phyloP scores from a whole-genome alignment of 2,329 filamentous ascomycete species.

The Aspergillus sp. region DNA sequence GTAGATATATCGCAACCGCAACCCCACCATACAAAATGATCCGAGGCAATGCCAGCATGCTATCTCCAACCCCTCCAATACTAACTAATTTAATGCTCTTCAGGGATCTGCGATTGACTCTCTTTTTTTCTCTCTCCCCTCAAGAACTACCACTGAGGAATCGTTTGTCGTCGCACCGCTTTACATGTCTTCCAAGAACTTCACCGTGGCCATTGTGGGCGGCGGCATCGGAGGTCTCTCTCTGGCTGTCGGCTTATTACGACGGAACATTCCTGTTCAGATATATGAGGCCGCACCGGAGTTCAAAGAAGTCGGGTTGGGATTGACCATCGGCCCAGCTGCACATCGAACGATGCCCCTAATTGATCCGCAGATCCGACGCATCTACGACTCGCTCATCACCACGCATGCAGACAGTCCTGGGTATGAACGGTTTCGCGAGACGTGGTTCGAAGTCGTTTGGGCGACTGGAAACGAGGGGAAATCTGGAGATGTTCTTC shows the following conservation, averaged over 20 bases:
- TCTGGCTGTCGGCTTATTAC: slow-evolving; percentile 47
- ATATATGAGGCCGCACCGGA: slow-evolving; percentile 52
- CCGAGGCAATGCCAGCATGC: too few relatives aligned
- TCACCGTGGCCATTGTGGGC: slow-evolving; percentile 52
- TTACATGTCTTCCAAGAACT: slow-evolving; percentile 21
- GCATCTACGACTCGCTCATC: slow-evolving; percentile 26
- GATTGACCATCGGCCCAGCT: slow-evolving; percentile 52
- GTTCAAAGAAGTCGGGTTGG: slow-evolving; percentile 55
- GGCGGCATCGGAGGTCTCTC: slow-evolving; percentile 53
- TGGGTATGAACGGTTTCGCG: slow-evolving; percentile 20
- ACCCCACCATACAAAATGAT: too few relatives aligned
- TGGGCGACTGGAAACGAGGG: slow-evolving; percentile 17
- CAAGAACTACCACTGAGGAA: too few relatives aligned
- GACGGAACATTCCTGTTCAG: slow-evolving; percentile 40
- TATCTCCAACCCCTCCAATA: too few relatives aligned
- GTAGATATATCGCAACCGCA: too few relatives aligned
- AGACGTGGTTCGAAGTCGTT: slow-evolving; percentile 29
- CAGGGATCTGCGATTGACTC: too few relatives aligned
- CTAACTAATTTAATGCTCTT: too few relatives aligned
- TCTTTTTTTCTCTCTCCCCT: too few relatives aligned
- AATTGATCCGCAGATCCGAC: slow-evolving; percentile 39
- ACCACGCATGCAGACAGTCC: slow-evolving; percentile 29
- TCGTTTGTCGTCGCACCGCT: too few relatives aligned
- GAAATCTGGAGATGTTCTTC: slow-evolving; percentile 17
- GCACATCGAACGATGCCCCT: slow-evolving; percentile 49